Evolutionary conservation across 805 yeast species (phyloP), one percentile per base, ranked within the genome.

Genomic region (Barnettozyma sp.): DNA sequence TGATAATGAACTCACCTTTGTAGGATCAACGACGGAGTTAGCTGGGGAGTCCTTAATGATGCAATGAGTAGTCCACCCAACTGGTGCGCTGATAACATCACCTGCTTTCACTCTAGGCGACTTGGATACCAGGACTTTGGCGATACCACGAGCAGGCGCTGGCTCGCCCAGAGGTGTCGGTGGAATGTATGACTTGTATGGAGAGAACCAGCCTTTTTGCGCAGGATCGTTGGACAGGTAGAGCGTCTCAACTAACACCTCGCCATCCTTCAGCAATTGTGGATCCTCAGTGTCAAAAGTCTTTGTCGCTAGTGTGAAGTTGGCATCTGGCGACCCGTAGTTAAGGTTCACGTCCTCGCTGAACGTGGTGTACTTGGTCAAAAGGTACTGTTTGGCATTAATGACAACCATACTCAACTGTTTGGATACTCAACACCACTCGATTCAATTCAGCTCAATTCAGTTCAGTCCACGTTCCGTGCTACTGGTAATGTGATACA

Each of bases 161-260:
- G 70, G 70, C 32, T 61, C 59, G 19, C 58, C 52, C 9, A 67
- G 54, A 20, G 73, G 69, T 4, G 51, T 47, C 14, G 55, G 54
- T 27, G 47, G 47, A 6, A 55, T 47, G 41, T 57, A 56, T 31
- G 60, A 55, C 33, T 51, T 58, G 14, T 43, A 41, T 11, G 58
- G 46, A 2, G 61, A 44, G 41, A 74, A 73, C 76, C 80, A 73
- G 33, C 65, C 63, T 50, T 76, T 72, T 47, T 73, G 78, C 13
- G 79, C 72, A n/a, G 82, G 82, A 48, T 76, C 82, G 45, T 76
- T 71, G 14, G 81, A 72, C 8, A 75, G 42, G 39, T 66, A 68
- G 24, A 67, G 43, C 2, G 61, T 50, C 49, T 73, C 65, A 17
- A 73, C 52, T 11, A 70, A 48, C 9, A 75, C 28, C 33, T 72